Evolutionary conservation across 2,329 filamentous ascomycete species (phyloP).

Genomic region (Neoscytalidium dimidiatum): DNA sequence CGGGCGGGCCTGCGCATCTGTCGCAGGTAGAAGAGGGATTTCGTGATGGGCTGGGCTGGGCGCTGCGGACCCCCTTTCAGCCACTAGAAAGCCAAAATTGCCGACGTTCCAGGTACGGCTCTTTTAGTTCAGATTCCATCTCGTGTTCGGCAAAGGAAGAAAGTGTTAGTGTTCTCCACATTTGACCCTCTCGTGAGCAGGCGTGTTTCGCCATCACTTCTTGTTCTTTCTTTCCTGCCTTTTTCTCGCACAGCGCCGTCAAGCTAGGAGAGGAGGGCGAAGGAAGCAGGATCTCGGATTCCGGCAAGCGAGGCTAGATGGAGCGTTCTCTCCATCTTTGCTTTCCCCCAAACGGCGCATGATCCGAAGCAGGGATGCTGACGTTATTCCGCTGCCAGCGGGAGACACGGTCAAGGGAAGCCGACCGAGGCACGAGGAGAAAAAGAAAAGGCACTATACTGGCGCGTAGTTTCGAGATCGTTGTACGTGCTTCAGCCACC

Average conservation of each 20-base stretch:
- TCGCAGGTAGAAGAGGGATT: not conserved
- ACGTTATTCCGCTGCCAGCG: not conserved
- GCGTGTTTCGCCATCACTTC: not conserved
- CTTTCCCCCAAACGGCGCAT: slow-evolving; percentile 3
- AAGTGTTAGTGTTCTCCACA: not conserved
- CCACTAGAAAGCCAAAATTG: not conserved
- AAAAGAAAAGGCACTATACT: not conserved
- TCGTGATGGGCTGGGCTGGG: not conserved
- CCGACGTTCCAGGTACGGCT: not conserved
- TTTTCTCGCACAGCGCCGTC: not conserved
- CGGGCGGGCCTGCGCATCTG: not conserved
- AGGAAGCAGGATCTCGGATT: not conserved
- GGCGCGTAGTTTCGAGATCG: not conserved
- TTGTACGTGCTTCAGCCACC: not conserved
- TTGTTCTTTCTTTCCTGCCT: too few relatives aligned
- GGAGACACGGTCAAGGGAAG: not conserved
- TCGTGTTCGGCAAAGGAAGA: not conserved
- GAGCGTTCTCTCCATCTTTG: not conserved
- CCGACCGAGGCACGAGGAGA: not conserved
- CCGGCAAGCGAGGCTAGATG: not conserved
- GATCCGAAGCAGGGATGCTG: slow-evolving; percentile 14
- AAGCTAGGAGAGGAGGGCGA: not conserved
- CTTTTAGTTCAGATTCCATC: not conserved
- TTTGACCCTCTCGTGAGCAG: not conserved
- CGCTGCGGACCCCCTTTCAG: not conserved